Base-by-base conservation (phyloP, 352 stramenopile genomes). In the Pythium pyrilobum region DNA sequence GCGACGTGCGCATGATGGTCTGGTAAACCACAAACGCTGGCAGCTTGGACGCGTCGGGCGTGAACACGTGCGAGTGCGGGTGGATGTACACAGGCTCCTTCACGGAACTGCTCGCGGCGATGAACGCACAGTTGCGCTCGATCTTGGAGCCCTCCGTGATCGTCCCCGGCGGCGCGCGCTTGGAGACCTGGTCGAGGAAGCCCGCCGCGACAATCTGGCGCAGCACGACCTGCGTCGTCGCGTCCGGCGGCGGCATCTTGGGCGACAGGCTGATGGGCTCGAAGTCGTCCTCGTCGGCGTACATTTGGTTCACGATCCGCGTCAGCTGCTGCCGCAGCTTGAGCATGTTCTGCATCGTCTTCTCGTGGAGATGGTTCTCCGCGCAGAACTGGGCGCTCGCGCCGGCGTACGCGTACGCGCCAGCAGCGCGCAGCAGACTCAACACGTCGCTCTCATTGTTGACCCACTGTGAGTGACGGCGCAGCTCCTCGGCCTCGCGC, bases 341-440 rank as follows among this genome's bases (percentile, higher is more conserved):
- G 39, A 92, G 68, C 81, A 89, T 92, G 57, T 93, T 79, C 53
- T 92, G 78, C 83, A 93, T 93, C 5, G 76, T 90, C 66, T 93
- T 93, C 52, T 90, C 83, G 44, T 93, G 83, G 38, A 93, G 47
- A 29, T 89, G 71, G 39, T 93, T 91, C 21, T 87, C 77, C 21
- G 64, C 56, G 54, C 83, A 93, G 52, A 91, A 93, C 24, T 74
- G 45, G 11, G 64, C 62, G 38, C 66, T 86, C 15, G 71, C 81
- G 36, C 81, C 77, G 31, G 69, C 74, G 49, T 77, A 92, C 13
- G 83, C 83, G 53, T 93, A 93, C 1, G 83, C 83, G 6, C 83
- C 83, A 8, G 81, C 80, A 1, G 83, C 83, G 9, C 83, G 81
- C 21, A 93, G 58, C 20, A 93, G 62, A 57, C 81, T 89, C 23